Conservation (phyloP, 2,329 filamentous ascomycete species). For the Xylaria sp. region DNA sequence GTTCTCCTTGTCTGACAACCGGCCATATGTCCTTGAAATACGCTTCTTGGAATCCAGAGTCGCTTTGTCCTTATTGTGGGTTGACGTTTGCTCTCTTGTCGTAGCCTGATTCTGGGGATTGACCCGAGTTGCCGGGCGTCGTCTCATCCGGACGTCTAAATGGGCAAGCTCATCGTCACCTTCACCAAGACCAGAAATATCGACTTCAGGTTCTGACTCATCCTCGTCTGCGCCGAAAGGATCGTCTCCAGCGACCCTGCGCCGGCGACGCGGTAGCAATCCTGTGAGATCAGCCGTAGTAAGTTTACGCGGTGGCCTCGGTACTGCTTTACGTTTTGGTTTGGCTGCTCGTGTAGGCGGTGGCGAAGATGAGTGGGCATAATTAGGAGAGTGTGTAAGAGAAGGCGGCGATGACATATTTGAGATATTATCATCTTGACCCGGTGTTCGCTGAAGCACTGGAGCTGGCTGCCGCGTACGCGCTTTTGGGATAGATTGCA, state of each 20-base stretch:
- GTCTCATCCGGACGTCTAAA: constrained; percentile 53
- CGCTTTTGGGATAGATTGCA: constrained; percentile 61
- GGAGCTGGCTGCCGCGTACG: constrained; percentile 47
- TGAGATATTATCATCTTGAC: constrained; percentile 56
- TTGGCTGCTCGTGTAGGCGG: constrained; percentile 45
- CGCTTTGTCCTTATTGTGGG: constrained; percentile 38
- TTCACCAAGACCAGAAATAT: constrained; percentile 58
- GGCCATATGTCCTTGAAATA: constrained; percentile 61
- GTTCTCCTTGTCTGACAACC: constrained; percentile 69
- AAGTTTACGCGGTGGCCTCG: constrained; percentile 55
- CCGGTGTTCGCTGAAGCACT: constrained; percentile 51
- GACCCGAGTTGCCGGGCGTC: constrained; percentile 47
- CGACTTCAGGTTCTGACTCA: constrained; percentile 58
- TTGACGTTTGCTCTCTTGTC: constrained; percentile 28
- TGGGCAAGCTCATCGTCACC: constrained; percentile 68
- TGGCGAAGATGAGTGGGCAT: constrained; percentile 48
- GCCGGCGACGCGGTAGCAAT: constrained; percentile 63
- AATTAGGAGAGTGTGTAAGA: constrained; percentile 73
- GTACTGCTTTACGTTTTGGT: constrained; percentile 49
- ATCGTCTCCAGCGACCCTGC: constrained; percentile 53
- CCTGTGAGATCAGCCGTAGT: constrained; percentile 66
- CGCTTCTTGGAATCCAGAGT: constrained; percentile 27
- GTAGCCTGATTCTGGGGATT: constrained; percentile 43
- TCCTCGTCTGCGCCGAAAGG: constrained; percentile 54
- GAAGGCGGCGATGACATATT: constrained; percentile 72